Conservation (phyloP, 257 asterid genomes). For the Petunia secreta region DNA sequence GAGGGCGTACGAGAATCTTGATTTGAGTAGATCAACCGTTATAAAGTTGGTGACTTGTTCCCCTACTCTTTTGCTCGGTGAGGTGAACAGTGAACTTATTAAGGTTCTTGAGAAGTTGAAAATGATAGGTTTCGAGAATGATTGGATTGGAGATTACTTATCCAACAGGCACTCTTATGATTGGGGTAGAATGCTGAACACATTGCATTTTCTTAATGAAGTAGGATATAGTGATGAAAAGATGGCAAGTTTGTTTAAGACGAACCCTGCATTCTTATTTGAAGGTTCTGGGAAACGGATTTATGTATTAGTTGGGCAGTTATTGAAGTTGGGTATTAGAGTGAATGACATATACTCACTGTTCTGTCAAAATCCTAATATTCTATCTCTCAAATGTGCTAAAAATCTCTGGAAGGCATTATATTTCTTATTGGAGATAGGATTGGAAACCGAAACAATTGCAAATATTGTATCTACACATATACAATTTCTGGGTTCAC, state of each 20-base stretch:
- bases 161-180: slow-evolving; percentile 50
- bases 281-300: slow-evolving; percentile 80
- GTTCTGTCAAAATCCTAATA: slow-evolving; percentile 53
- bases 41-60: slow-evolving; percentile 65
- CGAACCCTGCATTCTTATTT: slow-evolving; percentile 58
- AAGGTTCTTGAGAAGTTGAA: slow-evolving; percentile 57
- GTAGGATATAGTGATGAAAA: slow-evolving; percentile 62
- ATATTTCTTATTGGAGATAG: slow-evolving; percentile 63
- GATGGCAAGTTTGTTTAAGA: slow-evolving; percentile 48
- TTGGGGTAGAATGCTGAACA: slow-evolving; percentile 68
- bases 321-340: slow-evolving; percentile 70
- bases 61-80: slow-evolving; percentile 73
- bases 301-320: slow-evolving; percentile 59
- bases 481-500: slow-evolving; percentile 51
- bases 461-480: slow-evolving; percentile 53
- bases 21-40: slow-evolving; percentile 61
- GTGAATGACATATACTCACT: slow-evolving; percentile 52
- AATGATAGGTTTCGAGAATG: slow-evolving; percentile 50
- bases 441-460: slow-evolving; percentile 54
- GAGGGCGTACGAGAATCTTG: slow-evolving; percentile 64
- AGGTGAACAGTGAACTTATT: slow-evolving; percentile 43
- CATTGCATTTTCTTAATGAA: slow-evolving; percentile 60
- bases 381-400: slow-evolving; percentile 55
- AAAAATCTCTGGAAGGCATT: slow-evolving; percentile 71
- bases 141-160: slow-evolving; percentile 73